Base-by-base conservation (phyloP, 2,329 filamentous ascomycete genomes). In the Phaeosphaeria sp. region DNA sequence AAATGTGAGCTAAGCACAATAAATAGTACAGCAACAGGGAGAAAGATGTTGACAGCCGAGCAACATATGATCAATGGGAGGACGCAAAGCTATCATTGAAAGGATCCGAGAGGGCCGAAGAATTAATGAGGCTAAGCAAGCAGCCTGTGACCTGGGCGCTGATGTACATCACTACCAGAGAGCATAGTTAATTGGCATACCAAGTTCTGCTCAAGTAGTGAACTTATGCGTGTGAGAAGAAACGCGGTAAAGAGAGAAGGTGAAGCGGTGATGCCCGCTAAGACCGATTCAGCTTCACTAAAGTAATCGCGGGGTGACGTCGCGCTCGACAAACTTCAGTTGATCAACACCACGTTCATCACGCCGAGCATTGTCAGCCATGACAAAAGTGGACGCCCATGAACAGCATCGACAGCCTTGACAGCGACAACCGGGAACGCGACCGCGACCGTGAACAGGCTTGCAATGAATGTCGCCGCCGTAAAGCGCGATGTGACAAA, bases 1-100 rank as follows among this genome's bases (percentile, higher is more conserved):
- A 81, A 84, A 42, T 74, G 64, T 36, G 44, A 49, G 9, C 45
- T 65, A 8, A 52, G 36, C 15, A 55, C 52, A 15, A 27, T 66
- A 15, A 59, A 66, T 52, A 57, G 57, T 11, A 45, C 42, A 13
- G 54, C 33, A 64, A n/a, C 44, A 6, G 22, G 24, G 17, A 21
- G 56, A 20, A 53, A 48, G 42, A 61, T 63, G 36, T 56, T 66
- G 9, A 65, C 63, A 6, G 67, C 74, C 11, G 62, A 64, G 44
- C 64, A 69, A 43, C 67, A 72, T 49, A 68, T 73, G 55, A 57
- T 72, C 24, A 24, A 27, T 15, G 25, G 44, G 44, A 47, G 24
- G 44, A 47, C 44, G 6, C 44, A 47, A n/a, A 47, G 44, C 21
- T 47, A 47, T 47, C 44, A 47, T 25, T 20, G 44, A 2, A 47